These are phyloP conservation scores for Stemphylium vesicarium DNA, from an alignment of 2,329 filamentous ascomycete species.

Conservation along the genomic window DNA sequence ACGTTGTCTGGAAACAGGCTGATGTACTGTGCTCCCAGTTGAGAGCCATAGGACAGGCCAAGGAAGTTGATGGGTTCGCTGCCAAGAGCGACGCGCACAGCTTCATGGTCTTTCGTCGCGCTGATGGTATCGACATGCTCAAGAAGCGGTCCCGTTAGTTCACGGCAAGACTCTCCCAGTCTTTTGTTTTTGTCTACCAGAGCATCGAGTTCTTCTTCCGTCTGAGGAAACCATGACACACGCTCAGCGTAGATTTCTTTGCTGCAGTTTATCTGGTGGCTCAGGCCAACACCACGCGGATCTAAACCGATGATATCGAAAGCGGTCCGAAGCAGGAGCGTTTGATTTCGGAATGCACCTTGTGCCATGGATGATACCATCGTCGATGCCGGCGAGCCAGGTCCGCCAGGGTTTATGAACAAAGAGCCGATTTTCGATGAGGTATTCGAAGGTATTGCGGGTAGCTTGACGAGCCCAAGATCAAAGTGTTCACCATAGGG, in stretches of 20 bases:
- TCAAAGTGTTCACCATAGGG: conserved; percentile 36
- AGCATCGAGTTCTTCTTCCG: conserved; percentile 46
- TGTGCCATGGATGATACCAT: conserved; percentile 21
- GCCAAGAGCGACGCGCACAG: conserved; percentile 42
- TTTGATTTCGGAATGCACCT: conserved; percentile 6
- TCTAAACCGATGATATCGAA: conserved; percentile 56
- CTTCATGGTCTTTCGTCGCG: conserved; percentile 44
- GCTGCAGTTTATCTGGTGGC: conserved; percentile 51
- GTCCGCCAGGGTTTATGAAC: conserved; percentile 54
- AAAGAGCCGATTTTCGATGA: conserved; percentile 43
- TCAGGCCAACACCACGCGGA: conserved; percentile 53
- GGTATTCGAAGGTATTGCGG: conserved; percentile 18
- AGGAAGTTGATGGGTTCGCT: conserved; percentile 50
- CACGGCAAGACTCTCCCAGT: conserved; percentile 50
- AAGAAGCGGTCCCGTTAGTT: conserved; percentile 50
- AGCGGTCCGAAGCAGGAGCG: conserved; percentile 21
- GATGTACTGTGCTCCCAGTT: conserved; percentile 54
- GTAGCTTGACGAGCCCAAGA: conserved; percentile 35
- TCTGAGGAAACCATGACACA: conserved; percentile 48
- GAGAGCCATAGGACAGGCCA: conserved; percentile 56
- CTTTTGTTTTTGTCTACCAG: conserved; percentile 50
- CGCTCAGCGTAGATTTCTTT: conserved; percentile 46
- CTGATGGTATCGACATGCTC: conserved; percentile 53
- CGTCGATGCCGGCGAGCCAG: conserved; percentile 43
- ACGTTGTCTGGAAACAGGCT: conserved; percentile 54